phyloP scores from a whole-genome alignment of 202 grass and related monocot genomes.

The Setaria viridis region DNA sequence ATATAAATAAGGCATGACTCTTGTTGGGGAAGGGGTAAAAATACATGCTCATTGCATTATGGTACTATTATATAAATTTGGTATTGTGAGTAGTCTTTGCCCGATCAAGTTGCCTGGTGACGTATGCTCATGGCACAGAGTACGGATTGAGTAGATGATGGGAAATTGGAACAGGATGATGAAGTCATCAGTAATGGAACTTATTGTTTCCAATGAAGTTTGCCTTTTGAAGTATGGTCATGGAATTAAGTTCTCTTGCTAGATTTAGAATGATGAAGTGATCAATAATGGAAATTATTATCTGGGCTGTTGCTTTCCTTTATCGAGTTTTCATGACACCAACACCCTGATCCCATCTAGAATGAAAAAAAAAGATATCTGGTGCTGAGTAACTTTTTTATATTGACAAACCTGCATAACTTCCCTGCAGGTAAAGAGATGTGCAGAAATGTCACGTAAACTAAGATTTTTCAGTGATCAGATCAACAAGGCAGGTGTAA shows the following conservation, averaged over 20 bases:
- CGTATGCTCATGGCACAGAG: neutral
- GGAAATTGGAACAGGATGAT: neutral
- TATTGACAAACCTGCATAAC: slow-evolving; percentile 27
- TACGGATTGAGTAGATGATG: neutral
- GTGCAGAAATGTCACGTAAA: slow-evolving; percentile 96
- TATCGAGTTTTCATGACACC: neutral
- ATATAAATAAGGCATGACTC: neutral
- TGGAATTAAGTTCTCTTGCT: slow-evolving; percentile 12
- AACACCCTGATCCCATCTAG: neutral
- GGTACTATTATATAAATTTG: slow-evolving; percentile 1
- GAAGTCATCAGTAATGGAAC: neutral
- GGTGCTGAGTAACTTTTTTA: slow-evolving; percentile 8
- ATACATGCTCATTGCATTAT: neutral
- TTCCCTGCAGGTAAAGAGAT: slow-evolving; percentile 76
- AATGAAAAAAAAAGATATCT: neutral
- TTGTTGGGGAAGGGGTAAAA: slow-evolving; percentile 21
- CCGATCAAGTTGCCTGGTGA: slow-evolving; percentile 9
- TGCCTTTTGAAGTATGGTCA: slow-evolving; percentile 15
- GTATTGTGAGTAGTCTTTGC: slow-evolving; percentile 12
- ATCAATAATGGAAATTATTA: neutral
- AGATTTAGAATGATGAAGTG: slow-evolving; percentile 13
- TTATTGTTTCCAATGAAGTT: slow-evolving; percentile 10
- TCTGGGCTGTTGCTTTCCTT: slow-evolving; percentile 24
- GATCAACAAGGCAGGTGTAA: slow-evolving; percentile 79
- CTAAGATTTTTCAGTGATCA: slow-evolving; percentile 91